Conservation (phyloP, 192 early-diverging fungal genomes). For the Backusella tuberculispora region DNA sequence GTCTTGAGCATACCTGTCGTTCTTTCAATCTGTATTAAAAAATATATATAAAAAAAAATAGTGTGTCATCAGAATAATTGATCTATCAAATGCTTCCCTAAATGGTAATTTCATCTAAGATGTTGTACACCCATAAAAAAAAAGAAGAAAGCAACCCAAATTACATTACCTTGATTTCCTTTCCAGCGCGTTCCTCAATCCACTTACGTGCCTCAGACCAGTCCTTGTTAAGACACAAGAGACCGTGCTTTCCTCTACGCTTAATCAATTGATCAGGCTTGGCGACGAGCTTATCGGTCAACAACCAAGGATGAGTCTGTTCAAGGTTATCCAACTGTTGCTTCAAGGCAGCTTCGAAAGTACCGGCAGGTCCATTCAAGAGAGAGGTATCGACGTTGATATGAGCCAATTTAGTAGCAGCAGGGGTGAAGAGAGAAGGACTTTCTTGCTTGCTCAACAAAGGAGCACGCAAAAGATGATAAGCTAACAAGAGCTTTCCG, state of each 20-base stretch:
- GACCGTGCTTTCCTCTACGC: conserved; percentile 94
- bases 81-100: background rate
- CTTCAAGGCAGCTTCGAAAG: conserved; percentile 70
- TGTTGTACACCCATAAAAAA: background rate
- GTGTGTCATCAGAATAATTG: conserved; percentile 17
- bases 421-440: conserved; percentile 68
- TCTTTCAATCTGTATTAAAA: conserved; percentile 68
- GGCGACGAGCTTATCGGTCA: conserved; percentile 84
- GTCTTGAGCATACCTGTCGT: conserved; percentile 89
- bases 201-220: conserved; percentile 89
- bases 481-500: conserved; percentile 93
- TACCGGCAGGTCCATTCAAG: conserved; percentile 54
- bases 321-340: conserved; percentile 64
- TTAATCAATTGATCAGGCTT: conserved; percentile 99
- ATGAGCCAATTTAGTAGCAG: conserved; percentile 78
- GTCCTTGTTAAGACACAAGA: conserved; percentile 89
- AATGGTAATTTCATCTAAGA: conserved; percentile 20
- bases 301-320: conserved; percentile 83
- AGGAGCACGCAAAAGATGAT: conserved; percentile 83
- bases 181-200: conserved; percentile 90
- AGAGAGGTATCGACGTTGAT: conserved; percentile 71
- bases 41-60: background rate
- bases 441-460: conserved; percentile 52
- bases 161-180: conserved; percentile 69
- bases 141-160: background rate